Evolutionary conservation across 176 grass and related monocot genomes (phyloP).

Genomic region (Hordeum vulgare): DNA sequence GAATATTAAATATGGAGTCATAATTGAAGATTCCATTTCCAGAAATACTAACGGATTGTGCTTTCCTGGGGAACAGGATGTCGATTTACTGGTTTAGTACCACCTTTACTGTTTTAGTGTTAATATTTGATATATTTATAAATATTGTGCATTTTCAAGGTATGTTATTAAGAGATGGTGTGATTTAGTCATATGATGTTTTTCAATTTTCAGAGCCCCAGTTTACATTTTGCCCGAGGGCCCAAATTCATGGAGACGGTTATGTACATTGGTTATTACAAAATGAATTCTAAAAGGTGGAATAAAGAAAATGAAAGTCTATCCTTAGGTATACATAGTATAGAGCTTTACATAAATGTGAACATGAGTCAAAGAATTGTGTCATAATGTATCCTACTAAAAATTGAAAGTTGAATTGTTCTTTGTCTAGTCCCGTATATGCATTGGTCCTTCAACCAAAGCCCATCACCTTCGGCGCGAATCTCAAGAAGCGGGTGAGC

Average conservation of each 20-base stretch:
- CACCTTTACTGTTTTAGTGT: not conserved
- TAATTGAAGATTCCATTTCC: not conserved
- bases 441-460: conserved; percentile 17
- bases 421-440: not conserved
- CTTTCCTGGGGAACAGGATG: not conserved
- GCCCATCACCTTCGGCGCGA: conserved; percentile 63
- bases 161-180: not conserved
- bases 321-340: not conserved
- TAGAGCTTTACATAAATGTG: not conserved
- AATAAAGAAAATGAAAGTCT: not conserved
- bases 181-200: not conserved
- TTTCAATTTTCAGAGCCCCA: not conserved
- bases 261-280: not conserved
- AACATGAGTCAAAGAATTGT: not conserved
- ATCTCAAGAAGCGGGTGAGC: conserved; percentile 54
- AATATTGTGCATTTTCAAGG: not conserved
- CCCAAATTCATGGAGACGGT: not conserved
- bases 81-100: not conserved
- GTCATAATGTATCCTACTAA: not conserved
- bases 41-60: not conserved
- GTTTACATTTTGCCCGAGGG: not conserved
- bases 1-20: not conserved
- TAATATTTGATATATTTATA: not conserved
- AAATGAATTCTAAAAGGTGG: not conserved
- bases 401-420: not conserved